Evolutionary conservation across 163 green algal genomes (phyloP).

Genomic region (Smithsoniella earleae): DNA sequence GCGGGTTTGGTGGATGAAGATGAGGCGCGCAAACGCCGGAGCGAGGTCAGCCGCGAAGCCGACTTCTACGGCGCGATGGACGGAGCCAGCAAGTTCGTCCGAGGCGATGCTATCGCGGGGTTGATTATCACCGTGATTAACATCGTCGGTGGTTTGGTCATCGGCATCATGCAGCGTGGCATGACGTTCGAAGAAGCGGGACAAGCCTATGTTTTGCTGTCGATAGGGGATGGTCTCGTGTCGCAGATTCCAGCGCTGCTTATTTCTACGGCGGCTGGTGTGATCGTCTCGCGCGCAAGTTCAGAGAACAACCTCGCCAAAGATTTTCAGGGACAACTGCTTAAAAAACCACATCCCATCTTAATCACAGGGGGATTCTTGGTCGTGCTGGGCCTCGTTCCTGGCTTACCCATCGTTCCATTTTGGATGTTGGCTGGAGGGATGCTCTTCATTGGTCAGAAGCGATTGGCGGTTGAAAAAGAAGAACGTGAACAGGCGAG

Average conservation of each 20-base stretch:
- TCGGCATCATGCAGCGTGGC: slow-evolving; percentile 2
- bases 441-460: neutral
- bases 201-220: neutral
- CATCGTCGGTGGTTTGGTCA: slow-evolving; percentile 4
- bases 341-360: too few relatives aligned
- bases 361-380: neutral
- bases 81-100: slow-evolving; percentile 16
- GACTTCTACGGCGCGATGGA: slow-evolving; percentile 26
- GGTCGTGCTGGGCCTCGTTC: neutral
- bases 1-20: neutral
- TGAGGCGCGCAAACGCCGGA: neutral
- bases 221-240: slow-evolving; percentile 19
- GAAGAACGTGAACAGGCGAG: neutral
- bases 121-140: slow-evolving; percentile 12
- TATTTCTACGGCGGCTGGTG: neutral
- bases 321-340: too few relatives aligned
- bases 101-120: slow-evolving; percentile 7
- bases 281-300: neutral
- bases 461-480: neutral
- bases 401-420: neutral
- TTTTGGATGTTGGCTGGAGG: neutral
- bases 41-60: neutral
- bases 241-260: slow-evolving; percentile 2
- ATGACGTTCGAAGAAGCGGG: neutral
- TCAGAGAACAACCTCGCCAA: too few relatives aligned